Conservation (phyloP, 768 basidiomycete species). For the Kwoniella botswanensis region DNA sequence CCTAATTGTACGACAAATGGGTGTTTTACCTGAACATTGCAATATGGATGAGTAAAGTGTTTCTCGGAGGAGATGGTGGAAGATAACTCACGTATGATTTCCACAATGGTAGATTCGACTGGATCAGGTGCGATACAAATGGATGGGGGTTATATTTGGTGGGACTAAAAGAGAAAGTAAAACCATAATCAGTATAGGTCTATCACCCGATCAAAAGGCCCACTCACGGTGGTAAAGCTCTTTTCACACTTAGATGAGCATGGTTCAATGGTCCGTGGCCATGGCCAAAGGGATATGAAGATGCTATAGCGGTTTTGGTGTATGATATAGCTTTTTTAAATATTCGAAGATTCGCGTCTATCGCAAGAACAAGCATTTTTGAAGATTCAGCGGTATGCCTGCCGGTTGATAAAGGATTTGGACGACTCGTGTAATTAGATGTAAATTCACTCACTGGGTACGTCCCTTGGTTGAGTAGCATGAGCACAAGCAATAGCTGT, state of each 20-base stretch:
- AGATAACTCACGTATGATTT: slow-evolving; percentile 67
- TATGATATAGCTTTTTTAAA: slow-evolving; percentile 69
- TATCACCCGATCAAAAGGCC: too few species aligned
- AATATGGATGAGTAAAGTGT: background rate
- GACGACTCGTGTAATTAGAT: background rate
- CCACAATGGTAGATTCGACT: slow-evolving; percentile 57
- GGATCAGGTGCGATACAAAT: slow-evolving; percentile 70
- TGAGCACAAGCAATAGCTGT: slow-evolving; percentile 71
- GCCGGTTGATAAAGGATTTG: background rate
- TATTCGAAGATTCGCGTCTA: slow-evolving; percentile 60
- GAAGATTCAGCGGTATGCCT: too few species aligned
- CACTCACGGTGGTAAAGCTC: slow-evolving; percentile 67
- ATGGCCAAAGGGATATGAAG: slow-evolving; percentile 69
- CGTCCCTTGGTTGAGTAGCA: slow-evolving; percentile 11
- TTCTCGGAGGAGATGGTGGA: slow-evolving; percentile 28
- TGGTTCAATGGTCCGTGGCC: slow-evolving; percentile 90
- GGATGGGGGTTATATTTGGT: slow-evolving; percentile 70
- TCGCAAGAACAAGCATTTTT: background rate
- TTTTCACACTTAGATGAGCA: slow-evolving; percentile 66
- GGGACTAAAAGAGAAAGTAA: slow-evolving; percentile 60
- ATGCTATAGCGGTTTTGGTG: slow-evolving; percentile 74
- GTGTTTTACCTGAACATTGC: slow-evolving; percentile 66
- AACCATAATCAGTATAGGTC: background rate
- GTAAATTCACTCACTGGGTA: slow-evolving; percentile 8
- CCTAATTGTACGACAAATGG: slow-evolving; percentile 80